Evolutionary conservation across 345 rosid species (phyloP).

Genomic region (Camelina sativa): DNA sequence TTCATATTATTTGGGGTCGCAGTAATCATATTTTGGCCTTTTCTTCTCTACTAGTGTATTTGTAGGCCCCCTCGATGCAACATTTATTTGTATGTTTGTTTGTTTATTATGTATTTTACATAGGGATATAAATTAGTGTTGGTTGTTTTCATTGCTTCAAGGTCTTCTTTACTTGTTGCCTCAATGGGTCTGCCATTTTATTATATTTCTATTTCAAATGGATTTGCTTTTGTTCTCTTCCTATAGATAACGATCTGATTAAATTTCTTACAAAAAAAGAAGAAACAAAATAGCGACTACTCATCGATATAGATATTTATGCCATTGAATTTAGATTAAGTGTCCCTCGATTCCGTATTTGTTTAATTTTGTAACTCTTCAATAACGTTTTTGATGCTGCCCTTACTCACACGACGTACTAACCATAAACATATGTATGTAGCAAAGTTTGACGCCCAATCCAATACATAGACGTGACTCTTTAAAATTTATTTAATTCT

Average conservation of each 20-base stretch:
- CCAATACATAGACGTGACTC: background rate
- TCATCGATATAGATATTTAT: background rate
- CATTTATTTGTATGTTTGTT: background rate
- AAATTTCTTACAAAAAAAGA: background rate
- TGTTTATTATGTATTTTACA: too few relatives aligned
- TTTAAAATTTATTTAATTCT: background rate
- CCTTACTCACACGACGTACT: background rate
- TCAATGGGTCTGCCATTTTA: background rate
- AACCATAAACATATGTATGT: background rate
- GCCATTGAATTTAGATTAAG: background rate
- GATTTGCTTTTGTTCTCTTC: background rate
- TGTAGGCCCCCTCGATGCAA: slow-evolving; percentile 16
- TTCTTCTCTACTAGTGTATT: background rate
- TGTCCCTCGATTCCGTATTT: background rate
- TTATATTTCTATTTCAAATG: background rate
- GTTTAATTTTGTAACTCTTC: background rate
- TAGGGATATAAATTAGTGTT: background rate
- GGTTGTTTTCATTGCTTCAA: slow-evolving; percentile 1
- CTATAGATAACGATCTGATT: background rate
- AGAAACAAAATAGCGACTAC: background rate
- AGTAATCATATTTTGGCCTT: slow-evolving; percentile 35
- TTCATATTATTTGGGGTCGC: background rate
- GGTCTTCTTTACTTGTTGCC: background rate
- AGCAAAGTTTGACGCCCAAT: background rate
- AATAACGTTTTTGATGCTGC: background rate